Evolutionary conservation across 345 rosid species (phyloP), one percentile per base, ranked within the genome.

Genomic region (Limnanthes douglasii): DNA sequence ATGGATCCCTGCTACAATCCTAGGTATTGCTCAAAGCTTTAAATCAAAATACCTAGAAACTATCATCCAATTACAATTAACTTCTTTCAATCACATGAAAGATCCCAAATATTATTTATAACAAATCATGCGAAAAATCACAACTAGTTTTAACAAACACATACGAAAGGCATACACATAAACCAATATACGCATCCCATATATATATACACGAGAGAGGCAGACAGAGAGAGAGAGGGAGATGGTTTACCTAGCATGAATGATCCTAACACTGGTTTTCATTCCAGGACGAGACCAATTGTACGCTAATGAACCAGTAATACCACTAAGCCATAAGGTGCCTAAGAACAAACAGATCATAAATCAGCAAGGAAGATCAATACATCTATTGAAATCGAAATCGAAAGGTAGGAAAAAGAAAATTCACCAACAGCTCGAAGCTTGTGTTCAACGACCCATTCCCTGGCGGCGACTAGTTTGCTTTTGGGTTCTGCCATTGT

Each of bases 181-280:
- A n/a, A n/a, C n/a, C n/a, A n/a, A n/a, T n/a, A n/a, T n/a, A n/a
- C n/a, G n/a, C n/a, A n/a, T n/a, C n/a, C n/a, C n/a, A n/a, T n/a
- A n/a, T n/a, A n/a, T n/a, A n/a, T n/a, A n/a, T n/a, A n/a, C n/a
- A n/a, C n/a, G n/a, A n/a, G n/a, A n/a, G n/a, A n/a, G n/a, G n/a
- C n/a, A n/a, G n/a, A n/a, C n/a, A n/a, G n/a, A n/a, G n/a, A n/a
- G n/a, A n/a, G n/a, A n/a, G n/a, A n/a, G n/a, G n/a, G n/a, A 1
- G 1, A 19, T 3, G 21, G 3, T 14, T 33, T 55, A 84, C 95
- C 98, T 76, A 21, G 95, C 98, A 45, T 88, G 98, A 48, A 88
- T 90, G 45, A 90, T 61, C 70, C 72, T 68, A 62, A 90, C 96
- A 60, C 98, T 84, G 42, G 98, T 75, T 48, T 90, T 90, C 98